phyloP scores from a whole-genome alignment of 352 stramenopile genomes.

The Hyaloperonospora brassicae region DNA sequence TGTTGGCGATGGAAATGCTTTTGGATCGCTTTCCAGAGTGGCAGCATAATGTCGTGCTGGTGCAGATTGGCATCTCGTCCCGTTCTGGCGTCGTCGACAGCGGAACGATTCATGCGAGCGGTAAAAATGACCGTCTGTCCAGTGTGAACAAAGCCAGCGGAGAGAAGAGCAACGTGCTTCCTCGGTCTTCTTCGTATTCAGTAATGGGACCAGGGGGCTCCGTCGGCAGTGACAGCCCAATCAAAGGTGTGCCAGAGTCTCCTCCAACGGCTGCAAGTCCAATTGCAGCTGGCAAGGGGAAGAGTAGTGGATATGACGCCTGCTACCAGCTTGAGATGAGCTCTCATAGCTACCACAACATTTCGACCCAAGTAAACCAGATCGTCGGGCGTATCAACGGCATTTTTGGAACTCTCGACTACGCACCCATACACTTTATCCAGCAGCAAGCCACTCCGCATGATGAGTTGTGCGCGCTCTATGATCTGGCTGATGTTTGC shows the following conservation, averaged over 20 bases:
- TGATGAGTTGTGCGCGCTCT: slow-evolving; percentile 84
- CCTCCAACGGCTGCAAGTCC: slow-evolving; percentile 14
- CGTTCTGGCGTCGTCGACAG: slow-evolving; percentile 41
- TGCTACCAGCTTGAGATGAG: slow-evolving; percentile 73
- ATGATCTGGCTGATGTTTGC: slow-evolving; percentile 84
- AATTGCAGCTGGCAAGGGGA: slow-evolving; percentile 21
- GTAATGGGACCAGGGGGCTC: slow-evolving; percentile 10
- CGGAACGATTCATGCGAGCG: slow-evolving; percentile 10
- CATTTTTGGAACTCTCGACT: slow-evolving; percentile 80
- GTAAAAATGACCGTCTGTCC: slow-evolving; percentile 8
- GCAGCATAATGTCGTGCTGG: slow-evolving; percentile 91
- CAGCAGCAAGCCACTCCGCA: slow-evolving; percentile 68
- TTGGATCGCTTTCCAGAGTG: slow-evolving; percentile 86
- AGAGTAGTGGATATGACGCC: slow-evolving; percentile 28
- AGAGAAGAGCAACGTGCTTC: slow-evolving; percentile 9
- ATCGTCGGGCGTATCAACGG: slow-evolving; percentile 87
- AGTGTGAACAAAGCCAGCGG: slow-evolving; percentile 12
- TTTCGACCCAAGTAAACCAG: slow-evolving; percentile 79
- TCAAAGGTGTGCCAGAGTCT: slow-evolving; percentile 22
- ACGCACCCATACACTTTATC: slow-evolving; percentile 88
- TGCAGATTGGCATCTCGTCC: slow-evolving; percentile 94
- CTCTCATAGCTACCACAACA: slow-evolving; percentile 58
- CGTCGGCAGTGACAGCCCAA: slow-evolving; percentile 24
- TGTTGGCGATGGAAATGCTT: slow-evolving; percentile 81
- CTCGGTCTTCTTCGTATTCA: slow-evolving; percentile 24